phyloP scores from a whole-genome alignment of 2,329 filamentous ascomycete genomes.

The Aspergillus phoenicis region DNA sequence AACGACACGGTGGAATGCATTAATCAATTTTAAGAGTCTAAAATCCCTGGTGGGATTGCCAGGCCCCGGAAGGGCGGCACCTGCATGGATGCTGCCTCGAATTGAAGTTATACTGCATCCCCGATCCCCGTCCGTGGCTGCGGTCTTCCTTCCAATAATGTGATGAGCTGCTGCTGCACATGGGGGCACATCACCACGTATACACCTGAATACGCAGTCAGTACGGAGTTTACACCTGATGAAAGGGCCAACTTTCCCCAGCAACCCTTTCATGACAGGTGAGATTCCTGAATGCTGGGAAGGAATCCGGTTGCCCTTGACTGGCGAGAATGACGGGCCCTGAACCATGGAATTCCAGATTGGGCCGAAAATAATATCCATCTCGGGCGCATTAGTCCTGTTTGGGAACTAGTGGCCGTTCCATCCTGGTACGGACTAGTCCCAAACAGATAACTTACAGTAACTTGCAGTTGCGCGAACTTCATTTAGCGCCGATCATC shows the following conservation, averaged over 20 bases:
- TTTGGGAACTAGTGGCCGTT: neutral
- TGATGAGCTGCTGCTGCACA: constrained; percentile 3
- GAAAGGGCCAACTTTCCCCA: neutral
- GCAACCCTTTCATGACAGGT: neutral
- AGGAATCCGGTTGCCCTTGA: constrained; percentile 7
- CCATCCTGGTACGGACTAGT: too few species aligned
- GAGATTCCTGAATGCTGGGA: constrained; percentile 5
- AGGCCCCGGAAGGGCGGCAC: neutral
- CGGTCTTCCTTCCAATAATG: constrained; percentile 1
- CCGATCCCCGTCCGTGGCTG: neutral
- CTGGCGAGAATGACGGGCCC: constrained; percentile 2
- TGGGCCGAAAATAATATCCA: neutral
- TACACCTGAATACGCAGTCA: too few species aligned
- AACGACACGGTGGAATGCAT: constrained; percentile 2
- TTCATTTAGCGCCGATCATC: constrained; percentile 2
- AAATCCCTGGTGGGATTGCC: neutral
- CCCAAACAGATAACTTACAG: too few species aligned
- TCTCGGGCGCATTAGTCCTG: neutral
- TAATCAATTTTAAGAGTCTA: neutral
- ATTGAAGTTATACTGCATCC: constrained; percentile 6
- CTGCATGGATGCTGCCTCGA: constrained; percentile 5
- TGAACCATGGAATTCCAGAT: neutral
- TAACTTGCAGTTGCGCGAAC: too few species aligned
- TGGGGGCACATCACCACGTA: neutral
- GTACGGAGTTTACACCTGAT: neutral